phyloP scores from a whole-genome alignment of 805 yeast species.

The Middelhovenomyces tepae region DNA sequence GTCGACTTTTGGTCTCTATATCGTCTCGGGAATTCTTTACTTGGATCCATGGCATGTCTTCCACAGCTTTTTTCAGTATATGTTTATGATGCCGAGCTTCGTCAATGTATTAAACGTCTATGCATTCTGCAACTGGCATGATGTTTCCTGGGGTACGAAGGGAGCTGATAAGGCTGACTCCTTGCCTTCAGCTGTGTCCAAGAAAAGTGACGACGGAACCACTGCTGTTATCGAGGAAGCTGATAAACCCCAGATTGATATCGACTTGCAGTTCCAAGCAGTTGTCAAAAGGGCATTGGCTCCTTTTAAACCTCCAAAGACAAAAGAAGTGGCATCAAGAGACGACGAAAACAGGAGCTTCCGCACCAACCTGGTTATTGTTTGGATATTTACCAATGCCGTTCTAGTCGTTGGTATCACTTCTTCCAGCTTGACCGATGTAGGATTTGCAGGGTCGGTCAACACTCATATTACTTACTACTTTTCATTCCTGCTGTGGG shows the following conservation, averaged over 20 bases:
- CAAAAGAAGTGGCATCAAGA: constrained; percentile 13
- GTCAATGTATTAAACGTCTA: constrained; percentile 48
- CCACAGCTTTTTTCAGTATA: constrained; percentile 38
- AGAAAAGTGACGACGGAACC: constrained; percentile 45
- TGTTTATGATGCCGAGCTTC: constrained; percentile 29
- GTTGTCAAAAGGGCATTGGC: constrained; percentile 45
- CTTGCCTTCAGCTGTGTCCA: constrained; percentile 42
- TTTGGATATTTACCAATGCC: constrained; percentile 33
- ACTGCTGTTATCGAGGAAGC: constrained; percentile 42
- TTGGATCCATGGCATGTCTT: constrained; percentile 62
- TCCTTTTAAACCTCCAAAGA: constrained; percentile 36
- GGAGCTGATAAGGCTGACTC: constrained; percentile 48
- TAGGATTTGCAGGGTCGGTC: constrained; percentile 32
- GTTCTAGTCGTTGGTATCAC: constrained; percentile 31
- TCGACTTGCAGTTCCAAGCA: constrained; percentile 41
- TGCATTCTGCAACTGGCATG: constrained; percentile 65
- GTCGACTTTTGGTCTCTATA: constrained; percentile 54
- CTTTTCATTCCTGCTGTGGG: constrained; percentile 46
- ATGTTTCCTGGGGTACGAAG: constrained; percentile 69
- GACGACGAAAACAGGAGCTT: constrained; percentile 34
- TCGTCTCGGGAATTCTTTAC: constrained; percentile 48
- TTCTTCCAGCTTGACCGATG: constrained; percentile 26
- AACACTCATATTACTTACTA: constrained; percentile 28
- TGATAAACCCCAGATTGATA: constrained; percentile 41
- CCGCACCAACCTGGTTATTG: constrained; percentile 31